phyloP scores from a whole-genome alignment of 1,139 yeast genomes.

The Debaryomyces sp. region DNA sequence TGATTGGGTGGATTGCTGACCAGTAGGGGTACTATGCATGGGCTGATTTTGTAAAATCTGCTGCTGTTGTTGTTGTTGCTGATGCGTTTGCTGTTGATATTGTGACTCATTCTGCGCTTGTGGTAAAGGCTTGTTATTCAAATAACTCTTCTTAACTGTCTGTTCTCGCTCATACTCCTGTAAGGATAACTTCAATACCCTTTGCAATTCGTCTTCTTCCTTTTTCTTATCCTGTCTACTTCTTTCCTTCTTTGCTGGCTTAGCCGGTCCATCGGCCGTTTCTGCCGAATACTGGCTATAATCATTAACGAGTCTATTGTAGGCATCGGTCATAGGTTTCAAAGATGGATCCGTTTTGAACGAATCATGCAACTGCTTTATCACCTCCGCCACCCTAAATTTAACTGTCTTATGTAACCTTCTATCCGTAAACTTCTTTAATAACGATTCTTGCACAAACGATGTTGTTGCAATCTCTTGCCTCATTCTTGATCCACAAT shows the following conservation, averaged over 20 bases:
- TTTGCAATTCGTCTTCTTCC: constrained; percentile 82
- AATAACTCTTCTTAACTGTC: constrained; percentile 29
- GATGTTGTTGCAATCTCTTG: constrained; percentile 76
- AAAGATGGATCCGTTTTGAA: constrained; percentile 75
- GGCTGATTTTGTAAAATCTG: not conserved
- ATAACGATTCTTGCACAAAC: constrained; percentile 58
- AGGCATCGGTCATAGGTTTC: constrained; percentile 67
- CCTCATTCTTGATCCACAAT: constrained; percentile 87
- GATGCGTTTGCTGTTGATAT: constrained; percentile 11
- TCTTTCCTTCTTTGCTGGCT: constrained; percentile 62
- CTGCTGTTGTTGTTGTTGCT: not conserved
- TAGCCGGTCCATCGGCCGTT: constrained; percentile 44
- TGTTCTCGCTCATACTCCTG: constrained; percentile 59
- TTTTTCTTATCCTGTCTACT: constrained; percentile 48
- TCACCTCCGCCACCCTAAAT: constrained; percentile 62
- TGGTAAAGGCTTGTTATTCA: constrained; percentile 36
- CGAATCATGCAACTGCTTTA: constrained; percentile 62
- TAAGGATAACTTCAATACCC: constrained; percentile 77
- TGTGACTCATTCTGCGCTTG: constrained; percentile 13
- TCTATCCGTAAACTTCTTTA: constrained; percentile 57
- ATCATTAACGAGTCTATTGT: constrained; percentile 41
- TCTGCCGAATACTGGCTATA: constrained; percentile 45
- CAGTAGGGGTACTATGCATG: not conserved
- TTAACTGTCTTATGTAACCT: constrained; percentile 71
- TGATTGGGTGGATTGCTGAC: not conserved